phyloP scores from a whole-genome alignment of 441 rosid species.

The Erodium trifolium region DNA sequence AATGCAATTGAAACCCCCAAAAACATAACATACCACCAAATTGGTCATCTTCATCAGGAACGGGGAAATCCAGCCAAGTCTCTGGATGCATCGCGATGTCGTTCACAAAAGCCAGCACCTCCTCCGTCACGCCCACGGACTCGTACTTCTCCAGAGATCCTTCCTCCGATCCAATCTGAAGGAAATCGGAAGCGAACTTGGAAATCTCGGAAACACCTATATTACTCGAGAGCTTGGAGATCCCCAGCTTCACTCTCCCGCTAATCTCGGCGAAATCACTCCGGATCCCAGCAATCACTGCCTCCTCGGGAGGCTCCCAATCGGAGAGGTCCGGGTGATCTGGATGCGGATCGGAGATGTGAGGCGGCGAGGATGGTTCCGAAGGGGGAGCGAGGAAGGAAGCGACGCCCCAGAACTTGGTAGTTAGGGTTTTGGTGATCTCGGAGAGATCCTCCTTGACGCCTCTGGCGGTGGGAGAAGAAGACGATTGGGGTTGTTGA shows the following conservation, averaged over 20 bases:
- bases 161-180: constrained; percentile 54
- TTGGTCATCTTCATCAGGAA: constrained; percentile 24
- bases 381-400: not conserved
- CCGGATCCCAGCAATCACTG: not conserved
- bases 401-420: not conserved
- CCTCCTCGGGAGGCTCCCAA: not conserved
- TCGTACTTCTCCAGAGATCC: constrained; percentile 26
- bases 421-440: not conserved
- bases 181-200: constrained; percentile 75
- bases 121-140: constrained; percentile 69
- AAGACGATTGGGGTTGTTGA: not conserved
- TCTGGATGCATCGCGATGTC: constrained; percentile 76
- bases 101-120: constrained; percentile 60
- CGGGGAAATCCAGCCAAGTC: constrained; percentile 87
- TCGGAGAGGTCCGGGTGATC: not conserved
- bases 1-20: not conserved
- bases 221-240: constrained; percentile 68
- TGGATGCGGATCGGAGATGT: not conserved
- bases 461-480: not conserved
- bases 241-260: constrained; percentile 65
- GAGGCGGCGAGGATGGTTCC: not conserved
- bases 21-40: constrained; percentile 49
- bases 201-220: constrained; percentile 67
- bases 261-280: not conserved
- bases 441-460: not conserved